phyloP scores from a whole-genome alignment of 2,329 filamentous ascomycete genomes.

The Aureobasidium namibiae region DNA sequence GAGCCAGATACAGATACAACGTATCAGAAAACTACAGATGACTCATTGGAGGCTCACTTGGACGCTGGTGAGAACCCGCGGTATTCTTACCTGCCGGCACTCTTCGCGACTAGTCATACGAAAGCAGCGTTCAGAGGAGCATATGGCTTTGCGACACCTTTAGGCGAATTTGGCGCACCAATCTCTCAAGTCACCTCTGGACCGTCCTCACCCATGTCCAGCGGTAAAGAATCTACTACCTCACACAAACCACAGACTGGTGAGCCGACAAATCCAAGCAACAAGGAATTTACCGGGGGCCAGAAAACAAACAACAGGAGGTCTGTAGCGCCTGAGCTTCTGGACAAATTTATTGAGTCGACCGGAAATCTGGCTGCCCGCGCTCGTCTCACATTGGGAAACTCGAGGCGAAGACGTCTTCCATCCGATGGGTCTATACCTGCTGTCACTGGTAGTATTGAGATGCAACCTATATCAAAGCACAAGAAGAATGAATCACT shows the following conservation, averaged over 20 bases:
- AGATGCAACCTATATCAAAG: not conserved
- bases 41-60: constrained; percentile 23
- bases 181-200: not conserved
- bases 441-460: not conserved
- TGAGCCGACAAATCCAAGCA: not conserved
- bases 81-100: constrained; percentile 20
- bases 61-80: constrained; percentile 21
- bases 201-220: not conserved
- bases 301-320: not conserved
- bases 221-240: not conserved
- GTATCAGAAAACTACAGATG: constrained; percentile 4
- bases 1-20: not conserved
- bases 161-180: not conserved
- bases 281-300: not conserved
- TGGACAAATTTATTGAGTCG: constrained; percentile 18
- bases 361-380: constrained; percentile 17
- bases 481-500: not conserved
- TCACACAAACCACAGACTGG: not conserved
- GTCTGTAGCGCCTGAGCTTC: constrained; percentile 8
- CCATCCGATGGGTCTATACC: not conserved
- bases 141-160: not conserved
- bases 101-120: constrained; percentile 15
- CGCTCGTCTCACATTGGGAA: constrained; percentile 5
- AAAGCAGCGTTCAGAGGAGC: not conserved
- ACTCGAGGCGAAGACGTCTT: constrained; percentile 9